Percentiles rank a stretch among this genome's conserved stretches.
Conservation (phyloP, 345 rosid species). For the Erysimum cheiranthoides region DNA sequence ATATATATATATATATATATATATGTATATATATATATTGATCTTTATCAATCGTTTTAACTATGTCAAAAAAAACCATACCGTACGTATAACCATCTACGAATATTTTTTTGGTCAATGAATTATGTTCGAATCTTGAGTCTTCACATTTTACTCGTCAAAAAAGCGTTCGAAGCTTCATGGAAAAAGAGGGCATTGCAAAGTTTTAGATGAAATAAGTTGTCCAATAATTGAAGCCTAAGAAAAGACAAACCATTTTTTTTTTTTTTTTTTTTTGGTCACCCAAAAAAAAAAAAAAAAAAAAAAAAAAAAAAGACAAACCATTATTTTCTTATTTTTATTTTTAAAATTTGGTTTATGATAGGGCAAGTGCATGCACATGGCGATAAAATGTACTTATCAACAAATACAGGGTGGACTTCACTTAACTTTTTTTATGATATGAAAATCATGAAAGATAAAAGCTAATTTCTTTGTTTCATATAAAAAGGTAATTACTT, state of each 20-base stretch:
- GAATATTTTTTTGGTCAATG: slow-evolving; percentile 1
- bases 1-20: background rate
- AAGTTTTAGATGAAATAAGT: slow-evolving; percentile 10
- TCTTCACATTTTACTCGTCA: slow-evolving; percentile 27
- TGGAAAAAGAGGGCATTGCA: slow-evolving; percentile 21
- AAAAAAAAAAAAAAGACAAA: slow-evolving; percentile 44
- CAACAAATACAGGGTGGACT: slow-evolving; percentile 44
- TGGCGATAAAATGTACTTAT: slow-evolving; percentile 33
- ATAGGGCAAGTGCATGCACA: slow-evolving; percentile 44
- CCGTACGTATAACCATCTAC: background rate
- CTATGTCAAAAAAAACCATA: too few species aligned
- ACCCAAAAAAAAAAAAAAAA: too few species aligned
- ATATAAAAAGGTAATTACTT: slow-evolving; percentile 36
- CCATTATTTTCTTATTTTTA: background rate
- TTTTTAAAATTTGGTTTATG: background rate
- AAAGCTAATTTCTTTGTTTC: slow-evolving; percentile 40
- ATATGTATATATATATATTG: background rate
- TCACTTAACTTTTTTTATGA: slow-evolving; percentile 30
- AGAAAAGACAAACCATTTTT: slow-evolving; percentile 38
- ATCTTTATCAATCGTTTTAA: background rate
- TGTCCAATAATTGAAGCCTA: slow-evolving; percentile 42
- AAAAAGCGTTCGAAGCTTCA: slow-evolving; percentile 44
- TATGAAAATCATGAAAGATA: slow-evolving; percentile 14
- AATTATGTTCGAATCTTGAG: slow-evolving; percentile 9
- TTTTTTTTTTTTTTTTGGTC: background rate